phyloP scores from a whole-genome alignment of 2,329 filamentous ascomycete genomes.

The Metarhizium robertsii region DNA sequence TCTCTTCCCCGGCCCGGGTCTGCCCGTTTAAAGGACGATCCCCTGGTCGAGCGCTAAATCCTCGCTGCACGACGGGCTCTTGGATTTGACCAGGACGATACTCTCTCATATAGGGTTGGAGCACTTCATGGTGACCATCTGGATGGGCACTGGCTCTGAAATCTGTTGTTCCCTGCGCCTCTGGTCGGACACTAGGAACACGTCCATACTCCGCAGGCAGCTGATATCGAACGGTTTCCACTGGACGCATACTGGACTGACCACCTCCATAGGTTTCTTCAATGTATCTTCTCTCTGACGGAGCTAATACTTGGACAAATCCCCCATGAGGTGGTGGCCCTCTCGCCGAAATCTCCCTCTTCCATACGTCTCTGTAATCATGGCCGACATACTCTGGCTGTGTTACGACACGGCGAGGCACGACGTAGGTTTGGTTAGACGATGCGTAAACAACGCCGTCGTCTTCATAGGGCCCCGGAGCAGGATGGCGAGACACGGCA shows the following conservation, averaged over 20 bases:
- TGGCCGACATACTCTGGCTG: conserved; percentile 50
- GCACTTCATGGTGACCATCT: conserved; percentile 18
- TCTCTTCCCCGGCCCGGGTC: conserved; percentile 24
- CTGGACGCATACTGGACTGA: conserved; percentile 49
- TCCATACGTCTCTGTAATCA: conserved; percentile 42
- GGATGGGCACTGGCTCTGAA: conserved; percentile 18
- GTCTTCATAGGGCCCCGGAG: conserved; percentile 38
- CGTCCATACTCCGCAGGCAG: conserved; percentile 32
- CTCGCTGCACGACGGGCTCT: conserved; percentile 13
- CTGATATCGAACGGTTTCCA: conserved; percentile 33
- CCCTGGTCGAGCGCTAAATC: conserved; percentile 32
- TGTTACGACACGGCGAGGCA: conserved; percentile 49
- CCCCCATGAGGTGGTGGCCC: conserved; percentile 34
- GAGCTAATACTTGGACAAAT: conserved; percentile 37
- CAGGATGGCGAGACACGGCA: conserved; percentile 40
- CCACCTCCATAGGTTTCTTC: conserved; percentile 43
- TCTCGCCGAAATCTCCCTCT: conserved; percentile 48
- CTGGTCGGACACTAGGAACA: conserved; percentile 33
- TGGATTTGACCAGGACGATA: conserved; percentile 17
- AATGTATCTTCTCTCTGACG: conserved; percentile 29
- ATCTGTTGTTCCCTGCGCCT: conserved; percentile 17
- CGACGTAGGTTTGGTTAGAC: conserved; percentile 38
- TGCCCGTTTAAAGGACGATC: conserved; percentile 23
- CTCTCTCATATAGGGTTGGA: conserved; percentile 23
- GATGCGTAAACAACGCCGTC: conserved; percentile 39